Evolutionary conservation across 1,284 basidiomycete genomes (phyloP), one percentile per base, ranked within the genome.

Genomic region (Inonotus hispidus): DNA sequence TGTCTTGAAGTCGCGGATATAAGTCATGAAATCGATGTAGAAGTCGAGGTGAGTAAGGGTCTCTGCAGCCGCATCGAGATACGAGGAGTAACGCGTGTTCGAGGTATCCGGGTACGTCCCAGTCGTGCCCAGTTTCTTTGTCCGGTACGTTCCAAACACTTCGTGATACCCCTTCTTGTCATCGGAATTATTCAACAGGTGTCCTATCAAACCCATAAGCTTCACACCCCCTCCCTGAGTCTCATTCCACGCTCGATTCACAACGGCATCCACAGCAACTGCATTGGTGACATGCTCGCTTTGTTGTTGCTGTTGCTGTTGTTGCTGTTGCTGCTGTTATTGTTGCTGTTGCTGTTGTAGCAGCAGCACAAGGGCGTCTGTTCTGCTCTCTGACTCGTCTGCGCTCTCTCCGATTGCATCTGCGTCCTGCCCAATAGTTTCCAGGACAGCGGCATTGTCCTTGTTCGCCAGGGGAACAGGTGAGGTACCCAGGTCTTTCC

Each of bases 141-240:
- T 68, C 60, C 64, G 70, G 37, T 61, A 64, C 6, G 59, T 64
- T 35, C 68, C 66, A 7, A 60, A 58, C 62, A 73, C 69, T n/a
- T 55, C 53, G 70, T 35, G n/a, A 14, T 52, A 19, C 21, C 50
- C 72, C 45, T 67, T 68, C 57, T 74, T 74, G 23, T 71, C 66
- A 63, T 74, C 70, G 57, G 73, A 72, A 63, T 75, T 66, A 47
- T 70, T 71, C 35, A 75, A 71, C 3, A 74, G 63, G 13, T 67
- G 66, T n/a, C 72, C 71, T 39, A 66, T 68, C 54, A 74, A 62
- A 59, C 64, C 61, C 8, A 68, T 62, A 8, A 66, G 43, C 63
- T 75, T 76, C 23, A 72, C 61, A 10, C 65, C 73, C n/a, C 73
- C 71, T 19, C 65, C 58, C 13, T 61, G 64, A 14, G 70, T 64